phyloP scores from a whole-genome alignment of 352 stramenopile genomes.

The Globisporangium spiculum region DNA sequence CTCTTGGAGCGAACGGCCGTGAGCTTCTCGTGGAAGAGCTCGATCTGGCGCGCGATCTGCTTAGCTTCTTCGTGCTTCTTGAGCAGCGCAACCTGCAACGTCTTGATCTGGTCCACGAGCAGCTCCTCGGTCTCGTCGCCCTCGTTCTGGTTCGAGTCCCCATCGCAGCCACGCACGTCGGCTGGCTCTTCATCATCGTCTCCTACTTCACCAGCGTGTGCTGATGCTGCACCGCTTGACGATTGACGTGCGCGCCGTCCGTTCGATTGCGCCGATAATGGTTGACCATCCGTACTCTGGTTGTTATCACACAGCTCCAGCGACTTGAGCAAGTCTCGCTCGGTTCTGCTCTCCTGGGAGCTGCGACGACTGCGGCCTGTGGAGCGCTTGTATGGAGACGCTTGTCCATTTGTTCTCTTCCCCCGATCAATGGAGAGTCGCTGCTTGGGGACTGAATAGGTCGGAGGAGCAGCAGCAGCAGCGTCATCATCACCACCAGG shows the following conservation, averaged over 20 bases:
- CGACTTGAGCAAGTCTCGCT: constrained; percentile 8
- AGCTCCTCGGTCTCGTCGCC: constrained; percentile 60
- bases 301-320: constrained; percentile 15
- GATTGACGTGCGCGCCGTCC: constrained; percentile 1
- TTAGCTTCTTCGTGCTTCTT: constrained; percentile 81
- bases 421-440: constrained; percentile 14
- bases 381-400: constrained; percentile 9
- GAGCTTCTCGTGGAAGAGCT: constrained; percentile 52
- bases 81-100: constrained; percentile 58
- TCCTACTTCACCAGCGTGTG: constrained; percentile 8
- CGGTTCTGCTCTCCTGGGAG: constrained; percentile 11
- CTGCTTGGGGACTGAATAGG: constrained; percentile 19
- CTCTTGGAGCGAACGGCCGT: constrained; percentile 30
- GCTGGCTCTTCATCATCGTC: constrained; percentile 16
- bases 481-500: neutral
- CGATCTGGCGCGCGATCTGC: constrained; percentile 54
- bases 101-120: constrained; percentile 62
- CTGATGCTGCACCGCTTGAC: neutral
- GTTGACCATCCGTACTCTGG: constrained; percentile 17
- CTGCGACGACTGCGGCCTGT: constrained; percentile 16
- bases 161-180: constrained; percentile 16
- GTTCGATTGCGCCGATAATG: neutral
- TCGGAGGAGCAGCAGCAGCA: neutral
- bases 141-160: constrained; percentile 60
- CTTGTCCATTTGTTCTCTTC: neutral